Base-by-base conservation (phyloP, 805 yeast species). In the Candida nonsorbophila region DNA sequence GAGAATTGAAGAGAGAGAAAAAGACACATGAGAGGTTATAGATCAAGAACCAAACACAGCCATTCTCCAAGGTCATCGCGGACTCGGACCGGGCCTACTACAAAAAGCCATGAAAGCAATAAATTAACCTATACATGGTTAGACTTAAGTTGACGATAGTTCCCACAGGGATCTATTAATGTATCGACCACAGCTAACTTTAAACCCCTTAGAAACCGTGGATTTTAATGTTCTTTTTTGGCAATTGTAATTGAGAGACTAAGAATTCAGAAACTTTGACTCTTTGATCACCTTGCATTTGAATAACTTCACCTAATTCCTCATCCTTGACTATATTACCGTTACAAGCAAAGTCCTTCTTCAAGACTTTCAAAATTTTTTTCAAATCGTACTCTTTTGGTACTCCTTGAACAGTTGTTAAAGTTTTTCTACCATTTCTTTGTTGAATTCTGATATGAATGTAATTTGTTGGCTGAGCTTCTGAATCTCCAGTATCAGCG, bases 401-500 rank as follows among this genome's bases (percentile, higher is more conserved):
- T 38, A 90, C 76, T 55, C 98, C 98, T 70, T 92, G 97, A 40
- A 90, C 97, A 23, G 98, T 90, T 45, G 98, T 90, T 59, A 90
- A 77, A 41, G 97, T 90, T 69, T 90, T 90, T 71, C 97, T 88
- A 59, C 98, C 98, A 72, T 92, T 90, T 74, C 98, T 90, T 72
- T 90, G 98, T 69, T 90, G 98, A 61, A 94, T 90, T 75, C 98
- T 94, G 62, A 90, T 83, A 67, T 88, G 98, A 65, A 90, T 85
- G 70, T 88, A 86, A 72, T 85, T 87, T 37, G 94, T 79, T 55
- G 94, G 84, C 69, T 90, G 90, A 49, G 95, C 83, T 64, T 90
- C 96, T 70, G 92, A 94, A 77, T 90, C 97, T 74, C 97, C 97
- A 69, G 97, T 88, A 67, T 90, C 98, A 80, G 97, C 97, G 80